Conservation (phyloP, 2,329 filamentous ascomycete species). For the Truncatella angustata region DNA sequence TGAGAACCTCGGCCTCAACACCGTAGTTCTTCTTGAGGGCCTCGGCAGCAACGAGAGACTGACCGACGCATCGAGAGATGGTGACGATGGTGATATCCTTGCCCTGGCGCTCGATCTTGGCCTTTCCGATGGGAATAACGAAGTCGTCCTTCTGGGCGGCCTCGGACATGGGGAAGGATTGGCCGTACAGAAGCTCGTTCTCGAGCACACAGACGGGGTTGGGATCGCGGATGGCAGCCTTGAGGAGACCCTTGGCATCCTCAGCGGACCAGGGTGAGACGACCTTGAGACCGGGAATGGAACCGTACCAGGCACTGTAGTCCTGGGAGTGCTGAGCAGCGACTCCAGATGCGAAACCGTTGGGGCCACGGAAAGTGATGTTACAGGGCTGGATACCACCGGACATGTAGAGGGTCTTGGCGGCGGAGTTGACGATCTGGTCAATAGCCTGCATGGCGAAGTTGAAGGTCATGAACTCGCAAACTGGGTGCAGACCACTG, state of each 20-base stretch:
- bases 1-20: slow-evolving; percentile 93
- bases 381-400: slow-evolving; percentile 99
- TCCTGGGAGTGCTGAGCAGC: slow-evolving; percentile 98
- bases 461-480: slow-evolving; percentile 99
- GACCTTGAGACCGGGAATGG: slow-evolving; percentile 95
- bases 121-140: slow-evolving; percentile 95
- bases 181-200: slow-evolving; percentile 90
- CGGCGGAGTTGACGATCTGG: slow-evolving; percentile 98
- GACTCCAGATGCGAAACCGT: slow-evolving; percentile 95
- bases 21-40: slow-evolving; percentile 95
- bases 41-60: slow-evolving; percentile 84
- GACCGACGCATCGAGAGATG: slow-evolving; percentile 91
- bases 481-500: slow-evolving; percentile 89
- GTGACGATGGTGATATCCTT: slow-evolving; percentile 96
- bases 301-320: slow-evolving; percentile 98
- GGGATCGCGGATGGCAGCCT: slow-evolving; percentile 96
- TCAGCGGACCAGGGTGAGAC: slow-evolving; percentile 95
- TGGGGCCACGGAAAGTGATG: slow-evolving; percentile 98
- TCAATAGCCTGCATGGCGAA: slow-evolving; percentile 99
- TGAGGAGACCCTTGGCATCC: slow-evolving; percentile 96
- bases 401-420: slow-evolving; percentile 99
- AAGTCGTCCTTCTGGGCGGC: slow-evolving; percentile 95
- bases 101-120: slow-evolving; percentile 95
- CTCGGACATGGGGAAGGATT: slow-evolving; percentile 95
- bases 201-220: slow-evolving; percentile 93